Evolutionary conservation across 2,329 filamentous ascomycete species (phyloP).

Genomic region (Tolypocladium guangdongense): DNA sequence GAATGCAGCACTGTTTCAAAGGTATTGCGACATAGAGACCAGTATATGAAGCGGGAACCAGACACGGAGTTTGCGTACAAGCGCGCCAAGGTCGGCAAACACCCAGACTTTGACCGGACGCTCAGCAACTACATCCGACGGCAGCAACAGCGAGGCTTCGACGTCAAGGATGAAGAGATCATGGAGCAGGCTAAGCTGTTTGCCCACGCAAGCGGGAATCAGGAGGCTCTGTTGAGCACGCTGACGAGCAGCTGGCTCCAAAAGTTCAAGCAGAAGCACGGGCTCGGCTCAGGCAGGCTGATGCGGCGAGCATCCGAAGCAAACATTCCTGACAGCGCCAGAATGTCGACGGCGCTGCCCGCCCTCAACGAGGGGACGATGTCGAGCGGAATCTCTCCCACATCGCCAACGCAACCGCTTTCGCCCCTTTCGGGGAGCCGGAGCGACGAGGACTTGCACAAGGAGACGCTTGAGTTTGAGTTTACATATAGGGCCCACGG

Average conservation of each 20-base stretch:
- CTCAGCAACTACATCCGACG: conserved; percentile 81
- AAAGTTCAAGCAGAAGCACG: conserved; percentile 90
- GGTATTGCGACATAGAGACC: conserved; percentile 86
- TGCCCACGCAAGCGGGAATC: conserved; percentile 54
- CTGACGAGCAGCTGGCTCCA: conserved; percentile 76
- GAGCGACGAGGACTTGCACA: conserved; percentile 59
- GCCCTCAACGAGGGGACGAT: conserved; percentile 24
- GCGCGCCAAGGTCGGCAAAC: conserved; percentile 65
- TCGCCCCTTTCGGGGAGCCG: conserved; percentile 61
- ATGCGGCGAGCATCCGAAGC: conserved; percentile 51
- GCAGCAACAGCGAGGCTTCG: conserved; percentile 62
- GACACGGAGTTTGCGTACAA: conserved; percentile 55
- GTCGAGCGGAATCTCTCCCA: conserved; percentile 54
- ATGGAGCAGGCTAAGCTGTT: conserved; percentile 77
- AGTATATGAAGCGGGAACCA: conserved; percentile 80
- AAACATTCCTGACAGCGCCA: conserved; percentile 59
- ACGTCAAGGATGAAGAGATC: conserved; percentile 70
- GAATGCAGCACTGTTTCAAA: conserved; percentile 85
- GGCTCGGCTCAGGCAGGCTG: conserved; percentile 36
- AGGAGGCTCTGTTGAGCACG: conserved; percentile 60
- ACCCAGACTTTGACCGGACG: conserved; percentile 83
- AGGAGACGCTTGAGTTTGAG: conserved; percentile 20
- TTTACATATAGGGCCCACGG: conserved; percentile 21
- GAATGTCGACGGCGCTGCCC: conserved; percentile 38
- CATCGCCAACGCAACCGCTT: conserved; percentile 54